Evolutionary conservation across 148 eudicot genomes (phyloP), one percentile per base, ranked within the genome.

Genomic region (Chenopodium suecicum): DNA sequence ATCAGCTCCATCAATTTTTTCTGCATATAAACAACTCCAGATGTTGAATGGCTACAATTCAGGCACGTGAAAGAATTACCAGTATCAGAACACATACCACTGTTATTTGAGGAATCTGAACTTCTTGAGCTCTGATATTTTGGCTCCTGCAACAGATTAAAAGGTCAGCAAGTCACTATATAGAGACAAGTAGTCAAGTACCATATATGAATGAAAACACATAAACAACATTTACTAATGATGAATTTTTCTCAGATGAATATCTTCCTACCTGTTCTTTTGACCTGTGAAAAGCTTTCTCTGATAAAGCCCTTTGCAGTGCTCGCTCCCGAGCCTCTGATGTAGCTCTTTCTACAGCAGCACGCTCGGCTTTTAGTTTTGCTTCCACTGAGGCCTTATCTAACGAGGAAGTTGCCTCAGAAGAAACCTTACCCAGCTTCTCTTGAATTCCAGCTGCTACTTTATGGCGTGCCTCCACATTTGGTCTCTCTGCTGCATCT

Each of bases 291-390:
- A 83, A 78, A 78, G 75, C 78, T 75, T 94, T 94, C 82, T 90
- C 95, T n/a, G 95, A 92, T 83, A 89, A 75, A 64, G 97, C 90
- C 87, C 90, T 94, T 78, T 90, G 94, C 72, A 94, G 83, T 70
- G 99, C 99, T 78, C 99, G 99, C 81, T 92, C 95, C 80, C 98
- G 90, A 87, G 99, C 99, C 90, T 97, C 99, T 37, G 90, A 88
- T 67, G 94, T 92, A 17, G 97, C 99, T 86, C 98, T 86, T 84
- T 97, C 99, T 44, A 97, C 99, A 52, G 98, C 98, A 86, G 98
- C 99, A 25, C 99, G 97, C 85, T 97, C 97, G 29, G 92, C 89
- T 85, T 85, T 91, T 70, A 90, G 92, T 85, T 91, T 97, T 69
- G 97, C 94, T 78, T 92, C 92, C 10, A 74, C 70, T 10, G 92